Percentiles rank a stretch among this genome's conserved stretches.
phyloP scores from a whole-genome alignment of 2,329 filamentous ascomycete species.

The Calonectria pteridis region DNA sequence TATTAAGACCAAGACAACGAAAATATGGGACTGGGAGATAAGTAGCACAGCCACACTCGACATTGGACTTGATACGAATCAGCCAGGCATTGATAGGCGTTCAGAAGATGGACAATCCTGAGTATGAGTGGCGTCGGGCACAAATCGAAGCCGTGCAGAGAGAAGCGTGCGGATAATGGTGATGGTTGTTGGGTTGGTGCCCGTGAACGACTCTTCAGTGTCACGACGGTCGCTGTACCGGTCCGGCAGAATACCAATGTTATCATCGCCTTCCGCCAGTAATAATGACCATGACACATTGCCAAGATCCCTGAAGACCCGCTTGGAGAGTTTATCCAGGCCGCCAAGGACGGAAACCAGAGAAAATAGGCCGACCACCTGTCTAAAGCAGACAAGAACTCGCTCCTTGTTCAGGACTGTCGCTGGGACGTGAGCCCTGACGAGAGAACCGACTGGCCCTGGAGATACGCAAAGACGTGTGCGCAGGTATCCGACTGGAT shows the following conservation, averaged over 20 bases:
- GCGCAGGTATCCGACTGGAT: constrained; percentile 62
- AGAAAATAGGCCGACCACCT: constrained; percentile 45
- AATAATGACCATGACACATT: too few relatives aligned
- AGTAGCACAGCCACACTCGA: background rate
- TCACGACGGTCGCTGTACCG: too few relatives aligned
- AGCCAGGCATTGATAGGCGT: background rate
- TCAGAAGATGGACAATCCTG: background rate
- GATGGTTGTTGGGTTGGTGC: too few relatives aligned
- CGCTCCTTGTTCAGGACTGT: constrained; percentile 58
- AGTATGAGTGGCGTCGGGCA: background rate
- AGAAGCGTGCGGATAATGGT: background rate
- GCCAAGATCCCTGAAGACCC: constrained; percentile 51
- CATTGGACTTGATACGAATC: background rate
- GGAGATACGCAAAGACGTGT: constrained; percentile 65
- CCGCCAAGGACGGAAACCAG: constrained; percentile 50
- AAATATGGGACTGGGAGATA: background rate
- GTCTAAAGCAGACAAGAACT: constrained; percentile 45
- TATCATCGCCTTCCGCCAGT: too few relatives aligned
- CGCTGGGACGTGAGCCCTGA: constrained; percentile 47
- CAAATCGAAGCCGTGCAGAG: background rate
- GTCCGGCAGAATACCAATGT: too few relatives aligned
- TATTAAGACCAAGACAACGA: too few relatives aligned
- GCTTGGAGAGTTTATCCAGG: constrained; percentile 51
- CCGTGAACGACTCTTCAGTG: too few relatives aligned
- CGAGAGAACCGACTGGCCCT: constrained; percentile 57